Conservation (phyloP, 2,329 filamentous ascomycete species). For the Sclerotinia minor region DNA sequence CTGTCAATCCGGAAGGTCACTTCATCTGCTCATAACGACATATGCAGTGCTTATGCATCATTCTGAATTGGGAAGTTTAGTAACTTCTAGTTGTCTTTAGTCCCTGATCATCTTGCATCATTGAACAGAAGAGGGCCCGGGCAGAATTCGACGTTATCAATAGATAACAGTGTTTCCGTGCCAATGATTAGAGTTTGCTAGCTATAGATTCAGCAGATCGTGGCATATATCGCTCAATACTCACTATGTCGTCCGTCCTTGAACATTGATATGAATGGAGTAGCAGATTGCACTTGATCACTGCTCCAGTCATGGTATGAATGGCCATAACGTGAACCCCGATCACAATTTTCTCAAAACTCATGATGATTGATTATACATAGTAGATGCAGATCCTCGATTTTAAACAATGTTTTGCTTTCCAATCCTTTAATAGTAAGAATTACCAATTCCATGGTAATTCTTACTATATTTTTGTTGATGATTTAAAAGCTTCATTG, state of each 20-base stretch:
- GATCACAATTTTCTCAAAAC: background rate
- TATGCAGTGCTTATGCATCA: slow-evolving; percentile 18
- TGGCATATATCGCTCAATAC: background rate
- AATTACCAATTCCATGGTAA: background rate
- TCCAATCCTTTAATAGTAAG: no score
- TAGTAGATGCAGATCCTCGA: background rate
- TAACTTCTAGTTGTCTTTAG: background rate
- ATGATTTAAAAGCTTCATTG: background rate
- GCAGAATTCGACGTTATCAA: background rate
- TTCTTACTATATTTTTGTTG: no score
- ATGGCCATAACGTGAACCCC: background rate
- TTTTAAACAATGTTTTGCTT: background rate
- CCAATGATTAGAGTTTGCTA: background rate
- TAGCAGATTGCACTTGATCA: background rate
- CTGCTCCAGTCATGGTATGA: background rate
- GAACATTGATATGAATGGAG: background rate
- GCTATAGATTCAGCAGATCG: background rate
- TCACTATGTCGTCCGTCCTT: background rate
- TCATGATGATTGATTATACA: background rate
- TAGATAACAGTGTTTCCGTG: slow-evolving; percentile 5
- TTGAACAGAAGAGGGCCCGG: background rate
- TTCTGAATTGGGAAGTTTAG: slow-evolving; percentile 13
- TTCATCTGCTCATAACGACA: background rate
- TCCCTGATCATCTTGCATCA: slow-evolving; percentile 15
- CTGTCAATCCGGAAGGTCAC: slow-evolving; percentile 23